phyloP scores from a whole-genome alignment of 176 grass and related monocot genomes.

The Eleusine indica region DNA sequence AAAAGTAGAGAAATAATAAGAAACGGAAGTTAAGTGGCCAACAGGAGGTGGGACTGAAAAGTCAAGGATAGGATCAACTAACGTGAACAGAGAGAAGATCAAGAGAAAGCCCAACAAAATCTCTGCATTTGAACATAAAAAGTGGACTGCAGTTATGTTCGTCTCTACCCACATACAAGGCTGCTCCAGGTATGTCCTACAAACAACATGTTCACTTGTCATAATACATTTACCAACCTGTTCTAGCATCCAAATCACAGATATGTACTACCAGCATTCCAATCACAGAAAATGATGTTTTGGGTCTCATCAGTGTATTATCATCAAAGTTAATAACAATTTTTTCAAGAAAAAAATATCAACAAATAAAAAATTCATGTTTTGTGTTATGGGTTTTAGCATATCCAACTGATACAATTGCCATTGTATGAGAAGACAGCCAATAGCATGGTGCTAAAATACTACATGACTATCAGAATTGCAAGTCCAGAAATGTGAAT shows the following conservation, averaged over 20 bases:
- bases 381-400: background rate
- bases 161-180: constrained; percentile 80
- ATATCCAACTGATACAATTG: background rate
- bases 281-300: constrained; percentile 10
- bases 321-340: constrained; percentile 16
- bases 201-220: constrained; percentile 27
- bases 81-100: constrained; percentile 88
- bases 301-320: constrained; percentile 17
- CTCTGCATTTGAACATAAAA: constrained; percentile 82
- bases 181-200: constrained; percentile 90
- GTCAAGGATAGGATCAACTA: constrained; percentile 50
- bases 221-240: constrained; percentile 38
- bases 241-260: background rate
- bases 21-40: constrained; percentile 19
- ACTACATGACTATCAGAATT: background rate
- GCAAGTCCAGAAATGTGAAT: constrained; percentile 22
- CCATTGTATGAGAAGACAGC: constrained; percentile 8
- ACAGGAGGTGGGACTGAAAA: constrained; percentile 25
- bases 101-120: constrained; percentile 90
- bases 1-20: constrained; percentile 48
- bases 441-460: background rate
- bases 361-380: constrained; percentile 3
- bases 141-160: constrained; percentile 67
- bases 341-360: background rate
- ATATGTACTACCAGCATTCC: background rate